These are phyloP conservation scores for Anethum foeniculum DNA, from an alignment of 140 eudicot genomes.

Conservation along the genomic window DNA sequence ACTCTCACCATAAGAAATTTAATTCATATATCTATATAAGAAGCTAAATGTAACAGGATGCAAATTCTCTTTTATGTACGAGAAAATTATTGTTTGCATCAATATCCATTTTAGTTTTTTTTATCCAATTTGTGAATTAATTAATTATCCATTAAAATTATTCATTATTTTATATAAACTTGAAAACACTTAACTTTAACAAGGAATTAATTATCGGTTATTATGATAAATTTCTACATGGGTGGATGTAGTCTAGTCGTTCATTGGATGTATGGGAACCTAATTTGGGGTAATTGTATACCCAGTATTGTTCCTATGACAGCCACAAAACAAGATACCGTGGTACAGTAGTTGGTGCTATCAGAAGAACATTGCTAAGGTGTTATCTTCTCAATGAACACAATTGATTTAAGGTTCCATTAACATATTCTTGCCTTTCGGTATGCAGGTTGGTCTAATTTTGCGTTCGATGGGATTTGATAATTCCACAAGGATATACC, in stretches of 20 bases:
- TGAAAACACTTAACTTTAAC: background rate
- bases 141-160: background rate
- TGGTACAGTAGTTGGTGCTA: background rate
- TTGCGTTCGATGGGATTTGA: constrained; percentile 74
- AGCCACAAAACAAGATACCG: background rate
- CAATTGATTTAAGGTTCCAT: background rate
- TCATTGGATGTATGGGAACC: background rate
- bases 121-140: background rate
- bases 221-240: background rate
- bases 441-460: constrained; percentile 78
- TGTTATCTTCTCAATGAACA: background rate
- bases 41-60: background rate
- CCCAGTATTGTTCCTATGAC: background rate
- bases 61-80: background rate
- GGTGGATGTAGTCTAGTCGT: background rate
- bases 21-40: background rate
- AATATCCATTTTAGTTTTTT: background rate
- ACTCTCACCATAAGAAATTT: background rate
- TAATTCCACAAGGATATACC: constrained; percentile 79
- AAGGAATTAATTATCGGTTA: background rate
- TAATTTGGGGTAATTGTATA: background rate
- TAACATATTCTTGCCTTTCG: background rate
- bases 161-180: background rate
- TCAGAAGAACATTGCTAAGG: background rate
- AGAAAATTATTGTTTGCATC: background rate